Conservation (phyloP, 1,284 basidiomycete genomes). For the Inonotus hispidus region DNA sequence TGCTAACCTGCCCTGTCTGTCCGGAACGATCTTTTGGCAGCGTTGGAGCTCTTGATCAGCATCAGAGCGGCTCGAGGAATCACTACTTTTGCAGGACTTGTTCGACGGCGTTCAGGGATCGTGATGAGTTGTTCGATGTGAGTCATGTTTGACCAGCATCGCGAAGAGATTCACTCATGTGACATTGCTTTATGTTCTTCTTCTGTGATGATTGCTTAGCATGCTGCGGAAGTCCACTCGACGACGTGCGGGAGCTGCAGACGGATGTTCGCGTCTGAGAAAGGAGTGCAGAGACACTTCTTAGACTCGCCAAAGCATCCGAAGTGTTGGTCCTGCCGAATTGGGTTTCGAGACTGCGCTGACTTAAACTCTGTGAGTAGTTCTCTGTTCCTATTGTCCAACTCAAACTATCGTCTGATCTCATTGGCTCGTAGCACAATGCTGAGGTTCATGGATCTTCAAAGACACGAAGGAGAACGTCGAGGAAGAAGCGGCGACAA, state of each 20-base stretch:
- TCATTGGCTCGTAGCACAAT: slow-evolving; percentile 6
- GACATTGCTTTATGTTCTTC: neutral
- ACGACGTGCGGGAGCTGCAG: slow-evolving; percentile 7
- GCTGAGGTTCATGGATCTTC: neutral
- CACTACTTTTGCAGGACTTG: slow-evolving; percentile 11
- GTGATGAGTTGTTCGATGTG: slow-evolving; percentile 3
- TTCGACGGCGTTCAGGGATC: neutral
- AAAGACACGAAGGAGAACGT: neutral
- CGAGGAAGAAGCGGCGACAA: neutral
- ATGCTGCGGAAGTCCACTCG: neutral
- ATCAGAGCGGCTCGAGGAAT: slow-evolving; percentile 10
- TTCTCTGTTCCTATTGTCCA: neutral
- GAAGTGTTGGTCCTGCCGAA: slow-evolving; percentile 7
- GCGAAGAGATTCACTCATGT: neutral
- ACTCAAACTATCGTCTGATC: neutral
- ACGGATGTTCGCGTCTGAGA: slow-evolving; percentile 7
- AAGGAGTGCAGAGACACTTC: slow-evolving; percentile 4
- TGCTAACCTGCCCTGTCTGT: neutral
- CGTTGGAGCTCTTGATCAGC: slow-evolving; percentile 7
- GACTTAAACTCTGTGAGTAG: neutral
- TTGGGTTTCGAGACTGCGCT: slow-evolving; percentile 10
- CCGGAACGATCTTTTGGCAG: slow-evolving; percentile 6
- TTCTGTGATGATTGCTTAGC: neutral
- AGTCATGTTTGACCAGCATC: neutral
- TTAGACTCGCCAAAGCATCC: slow-evolving; percentile 18